A percentile compares a stretch with the other conserved stretches of the same genome.
Evolutionary conservation across 202 grass and related monocot species (phyloP).

Genomic region (Eragrostis tef): DNA sequence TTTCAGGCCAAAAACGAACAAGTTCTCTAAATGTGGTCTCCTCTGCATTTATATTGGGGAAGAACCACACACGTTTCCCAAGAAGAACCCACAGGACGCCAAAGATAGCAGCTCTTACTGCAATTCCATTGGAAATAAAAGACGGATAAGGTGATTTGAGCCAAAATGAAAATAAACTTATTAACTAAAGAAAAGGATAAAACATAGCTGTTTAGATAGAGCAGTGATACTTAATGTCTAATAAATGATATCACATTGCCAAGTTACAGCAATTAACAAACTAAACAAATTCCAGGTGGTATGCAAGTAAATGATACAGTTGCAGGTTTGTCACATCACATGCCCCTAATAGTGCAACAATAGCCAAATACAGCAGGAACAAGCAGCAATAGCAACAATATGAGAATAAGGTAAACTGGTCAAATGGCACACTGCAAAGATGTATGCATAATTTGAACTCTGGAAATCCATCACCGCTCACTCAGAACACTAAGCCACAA

Average conservation of each 20-base stretch:
- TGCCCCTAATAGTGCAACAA: slow-evolving; percentile 8
- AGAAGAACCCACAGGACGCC: slow-evolving; percentile 78
- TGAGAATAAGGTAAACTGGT: slow-evolving; percentile 1
- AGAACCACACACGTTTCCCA: slow-evolving; percentile 98
- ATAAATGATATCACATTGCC: slow-evolving; percentile 1
- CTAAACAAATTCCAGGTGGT: slow-evolving; percentile 10
- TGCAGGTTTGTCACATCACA: neutral
- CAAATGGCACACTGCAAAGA: too few relatives aligned
- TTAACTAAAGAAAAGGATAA: neutral
- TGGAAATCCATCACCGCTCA: neutral
- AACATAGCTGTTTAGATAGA: neutral
- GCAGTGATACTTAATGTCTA: neutral
- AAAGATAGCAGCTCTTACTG: slow-evolving; percentile 92
- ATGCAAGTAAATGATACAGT: neutral
- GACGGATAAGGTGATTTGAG: neutral
- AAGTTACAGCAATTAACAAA: slow-evolving; percentile 29
- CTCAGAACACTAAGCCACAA: neutral
- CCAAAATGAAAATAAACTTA: slow-evolving; percentile 3
- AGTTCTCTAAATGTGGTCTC: slow-evolving; percentile 99
- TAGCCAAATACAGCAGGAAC: slow-evolving; percentile 24
- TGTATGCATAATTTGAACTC: too few relatives aligned
- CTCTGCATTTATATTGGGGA: slow-evolving; percentile 98
- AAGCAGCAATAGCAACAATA: slow-evolving; percentile 19
- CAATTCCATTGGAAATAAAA: slow-evolving; percentile 44
- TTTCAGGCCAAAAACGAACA: slow-evolving; percentile 91